Base-by-base conservation (phyloP, 2,329 filamentous ascomycete species). In the Zymoseptoria tritici region DNA sequence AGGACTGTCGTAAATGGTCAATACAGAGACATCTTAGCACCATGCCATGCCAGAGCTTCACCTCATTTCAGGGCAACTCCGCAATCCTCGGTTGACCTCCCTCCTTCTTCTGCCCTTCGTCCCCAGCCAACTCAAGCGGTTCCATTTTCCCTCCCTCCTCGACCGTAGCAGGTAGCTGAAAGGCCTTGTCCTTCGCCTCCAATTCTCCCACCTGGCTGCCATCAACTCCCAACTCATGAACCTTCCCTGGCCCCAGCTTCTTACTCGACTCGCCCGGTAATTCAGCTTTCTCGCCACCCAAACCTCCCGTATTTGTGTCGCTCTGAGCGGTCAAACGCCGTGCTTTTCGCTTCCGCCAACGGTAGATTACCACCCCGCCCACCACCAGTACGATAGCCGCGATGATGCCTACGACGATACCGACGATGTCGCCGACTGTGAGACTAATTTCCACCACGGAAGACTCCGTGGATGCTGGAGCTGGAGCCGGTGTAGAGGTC, bases 361-460 rank as follows among this genome's bases (percentile, higher is more conserved):
- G 22, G 5, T 5, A 51, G 53, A 55, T 52, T 1, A 55, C 22
- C n/a, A 55, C 13, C 20, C 20, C 57, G n/a, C 52, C 52, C 13
- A 55, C 24, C 13, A 55, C 26, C 6, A 29, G 19, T 16, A 24
- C 24, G 4, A 59, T 9, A 16, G n/a, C 57, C 13, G 49, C 46
- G 22, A 58, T 21, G 19, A 56, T 52, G 13, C 59, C 56, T 11
- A 58, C 26, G 2, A 56, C 52, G 6, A 58, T 55, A 19, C 59
- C 59, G 19, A 49, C 59, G 57, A 61, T 58, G 24, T 56, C 56
- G 21, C 59, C 59, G 16, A 52, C 56, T 9, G 56, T 29, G 9
- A 58, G 46, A 16, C 59, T 53, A n/a, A 49, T 21, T 9, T 55
- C n/a, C 11, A 13, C 36, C 11, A 16, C 11, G 20, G 56, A 53